These are phyloP conservation scores for Penicillium oxalicum DNA, from an alignment of 2,329 filamentous ascomycete genomes.

Conservation along the genomic window DNA sequence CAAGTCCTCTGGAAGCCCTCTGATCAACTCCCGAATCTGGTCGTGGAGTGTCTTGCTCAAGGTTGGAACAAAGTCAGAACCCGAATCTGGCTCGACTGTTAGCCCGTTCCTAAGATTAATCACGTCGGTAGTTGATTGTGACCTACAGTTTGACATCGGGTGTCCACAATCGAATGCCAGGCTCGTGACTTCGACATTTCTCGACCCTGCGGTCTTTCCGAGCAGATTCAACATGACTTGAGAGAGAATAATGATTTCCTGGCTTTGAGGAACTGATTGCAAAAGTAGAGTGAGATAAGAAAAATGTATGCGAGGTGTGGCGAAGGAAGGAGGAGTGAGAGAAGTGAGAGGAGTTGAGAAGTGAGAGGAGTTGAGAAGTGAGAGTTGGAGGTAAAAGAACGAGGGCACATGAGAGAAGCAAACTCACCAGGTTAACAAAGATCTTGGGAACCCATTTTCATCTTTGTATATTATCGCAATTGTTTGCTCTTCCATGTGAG, in stretches of 20 bases:
- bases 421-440: too few species aligned
- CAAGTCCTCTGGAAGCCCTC: constrained; percentile 14
- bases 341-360: too few species aligned
- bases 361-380: too few species aligned
- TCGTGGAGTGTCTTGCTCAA: constrained; percentile 15
- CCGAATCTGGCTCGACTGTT: constrained; percentile 13
- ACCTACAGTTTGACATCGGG: too few species aligned
- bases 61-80: constrained; percentile 21
- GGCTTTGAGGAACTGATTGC: neutral
- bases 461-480: neutral
- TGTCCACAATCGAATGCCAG: neutral
- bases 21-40: constrained; percentile 9
- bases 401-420: too few species aligned
- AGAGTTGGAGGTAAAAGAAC: too few species aligned
- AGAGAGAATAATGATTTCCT: too few species aligned
- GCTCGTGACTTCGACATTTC: neutral
- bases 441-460: too few species aligned
- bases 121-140: too few species aligned
- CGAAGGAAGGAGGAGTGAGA: too few species aligned
- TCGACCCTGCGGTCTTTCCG: neutral
- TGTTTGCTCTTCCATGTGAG: neutral
- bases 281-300: too few species aligned
- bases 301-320: too few species aligned
- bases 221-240: neutral
- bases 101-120: constrained; percentile 19